Evolutionary conservation across 2,329 filamentous ascomycete genomes (phyloP).

Genomic region (Clarireedia monteithiana): DNA sequence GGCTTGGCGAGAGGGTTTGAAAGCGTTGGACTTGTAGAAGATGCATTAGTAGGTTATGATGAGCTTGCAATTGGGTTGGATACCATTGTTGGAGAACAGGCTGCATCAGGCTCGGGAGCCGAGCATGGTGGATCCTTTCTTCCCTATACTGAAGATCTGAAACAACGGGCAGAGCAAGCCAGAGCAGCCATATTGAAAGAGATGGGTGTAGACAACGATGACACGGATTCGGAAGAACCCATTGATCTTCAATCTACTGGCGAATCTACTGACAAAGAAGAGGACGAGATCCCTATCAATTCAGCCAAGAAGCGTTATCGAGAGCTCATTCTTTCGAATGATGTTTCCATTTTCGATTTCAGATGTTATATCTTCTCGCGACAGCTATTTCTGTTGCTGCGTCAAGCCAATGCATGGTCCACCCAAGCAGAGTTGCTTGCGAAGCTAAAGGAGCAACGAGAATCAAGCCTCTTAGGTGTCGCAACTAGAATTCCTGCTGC

Average conservation of each 20-base stretch:
- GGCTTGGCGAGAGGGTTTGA: slow-evolving; percentile 90
- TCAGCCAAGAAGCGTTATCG: slow-evolving; percentile 73
- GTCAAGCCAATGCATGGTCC: slow-evolving; percentile 68
- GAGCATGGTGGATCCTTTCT: slow-evolving; percentile 68
- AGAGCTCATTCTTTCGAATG: slow-evolving; percentile 85
- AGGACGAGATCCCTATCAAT: slow-evolving; percentile 52
- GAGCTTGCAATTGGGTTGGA: slow-evolving; percentile 86
- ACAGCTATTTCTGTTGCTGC: slow-evolving; percentile 73
- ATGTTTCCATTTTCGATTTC: slow-evolving; percentile 95
- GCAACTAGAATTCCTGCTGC: slow-evolving; percentile 43
- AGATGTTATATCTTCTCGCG: slow-evolving; percentile 87
- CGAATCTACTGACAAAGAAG: slow-evolving; percentile 30
- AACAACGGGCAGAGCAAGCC: slow-evolving; percentile 47
- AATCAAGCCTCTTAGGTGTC: slow-evolving; percentile 48
- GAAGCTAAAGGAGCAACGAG: slow-evolving; percentile 55
- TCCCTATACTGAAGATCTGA: slow-evolving; percentile 65
- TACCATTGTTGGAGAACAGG: slow-evolving; percentile 69
- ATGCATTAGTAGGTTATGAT: slow-evolving; percentile 90
- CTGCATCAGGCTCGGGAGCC: slow-evolving; percentile 47
- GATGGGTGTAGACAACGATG: slow-evolving; percentile 31
- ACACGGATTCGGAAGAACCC: slow-evolving; percentile 31
- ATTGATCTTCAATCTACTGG: slow-evolving; percentile 44
- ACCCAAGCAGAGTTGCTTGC: slow-evolving; percentile 54
- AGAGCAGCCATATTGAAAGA: slow-evolving; percentile 35
- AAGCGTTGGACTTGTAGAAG: slow-evolving; percentile 90